These are phyloP conservation scores for Talaromyces stipitatus DNA, from an alignment of 495 filamentous ascomycete genomes.

Conservation along the genomic window DNA sequence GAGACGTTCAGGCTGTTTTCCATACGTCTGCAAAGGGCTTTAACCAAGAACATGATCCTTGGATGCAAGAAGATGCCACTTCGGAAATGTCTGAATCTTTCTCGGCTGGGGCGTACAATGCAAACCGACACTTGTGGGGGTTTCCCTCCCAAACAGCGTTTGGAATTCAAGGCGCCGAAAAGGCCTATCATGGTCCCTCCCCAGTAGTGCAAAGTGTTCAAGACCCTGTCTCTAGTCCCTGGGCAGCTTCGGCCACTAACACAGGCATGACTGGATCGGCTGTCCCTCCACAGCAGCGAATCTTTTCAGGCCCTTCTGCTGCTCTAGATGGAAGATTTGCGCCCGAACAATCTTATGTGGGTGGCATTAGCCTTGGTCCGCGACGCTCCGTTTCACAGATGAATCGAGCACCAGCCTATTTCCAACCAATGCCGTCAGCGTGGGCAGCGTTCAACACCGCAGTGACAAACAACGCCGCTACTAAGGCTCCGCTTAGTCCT, in stretches of 20 bases:
- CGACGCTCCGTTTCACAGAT: constrained; percentile 33
- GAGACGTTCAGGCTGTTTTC: constrained; percentile 44
- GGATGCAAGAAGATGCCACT: constrained; percentile 61
- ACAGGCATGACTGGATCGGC: neutral
- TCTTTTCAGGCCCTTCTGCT: constrained; percentile 32
- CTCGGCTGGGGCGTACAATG: constrained; percentile 52
- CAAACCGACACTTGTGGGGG: constrained; percentile 57
- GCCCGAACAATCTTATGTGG: constrained; percentile 25
- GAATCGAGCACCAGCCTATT: constrained; percentile 29
- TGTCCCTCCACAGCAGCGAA: constrained; percentile 25
- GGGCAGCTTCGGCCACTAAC: constrained; percentile 7
- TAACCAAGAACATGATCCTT: constrained; percentile 49
- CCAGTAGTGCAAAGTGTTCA: constrained; percentile 11
- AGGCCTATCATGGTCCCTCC: constrained; percentile 17
- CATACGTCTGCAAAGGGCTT: constrained; percentile 45
- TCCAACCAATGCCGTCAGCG: constrained; percentile 19
- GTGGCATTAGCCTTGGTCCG: constrained; percentile 23
- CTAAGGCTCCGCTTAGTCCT: constrained; percentile 26
- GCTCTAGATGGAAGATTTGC: constrained; percentile 14
- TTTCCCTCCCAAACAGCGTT: constrained; percentile 24
- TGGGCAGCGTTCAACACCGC: constrained; percentile 30
- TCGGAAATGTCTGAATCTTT: constrained; percentile 56
- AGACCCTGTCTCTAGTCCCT: constrained; percentile 2
- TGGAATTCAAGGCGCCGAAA: constrained; percentile 21
- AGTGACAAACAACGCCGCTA: constrained; percentile 13